Evolutionary conservation across 768 basidiomycete species (phyloP).

Genomic region (Suillus tomentosus): DNA sequence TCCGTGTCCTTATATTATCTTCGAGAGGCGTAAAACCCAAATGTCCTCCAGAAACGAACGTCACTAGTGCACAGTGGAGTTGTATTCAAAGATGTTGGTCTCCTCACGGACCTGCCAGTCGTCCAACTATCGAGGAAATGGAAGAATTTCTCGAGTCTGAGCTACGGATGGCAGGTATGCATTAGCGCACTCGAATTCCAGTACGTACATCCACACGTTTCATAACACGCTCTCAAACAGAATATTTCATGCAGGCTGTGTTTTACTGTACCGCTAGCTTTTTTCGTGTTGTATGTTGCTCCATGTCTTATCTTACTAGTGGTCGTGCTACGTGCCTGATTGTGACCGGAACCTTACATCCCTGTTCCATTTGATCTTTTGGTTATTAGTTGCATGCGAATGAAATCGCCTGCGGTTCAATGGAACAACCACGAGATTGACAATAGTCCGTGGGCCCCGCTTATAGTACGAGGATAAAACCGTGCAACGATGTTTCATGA

Average conservation of each 20-base stretch:
- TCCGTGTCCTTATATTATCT: conserved; percentile 4
- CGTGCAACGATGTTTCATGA: too few species aligned
- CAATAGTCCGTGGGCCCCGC: too few species aligned
- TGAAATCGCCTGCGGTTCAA: too few species aligned
- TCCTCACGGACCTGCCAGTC: background rate
- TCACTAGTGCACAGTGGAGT: conserved; percentile 10
- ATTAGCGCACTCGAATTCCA: background rate
- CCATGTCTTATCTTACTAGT: background rate
- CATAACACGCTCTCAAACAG: background rate
- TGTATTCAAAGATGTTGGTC: conserved; percentile 15
- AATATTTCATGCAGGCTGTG: background rate
- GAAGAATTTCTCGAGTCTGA: conserved; percentile 6
- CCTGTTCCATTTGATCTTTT: background rate
- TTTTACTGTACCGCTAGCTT: background rate
- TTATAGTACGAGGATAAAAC: too few species aligned
- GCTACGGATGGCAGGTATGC: background rate
- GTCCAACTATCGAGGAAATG: conserved; percentile 11
- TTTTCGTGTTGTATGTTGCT: background rate
- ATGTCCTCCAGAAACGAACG: background rate
- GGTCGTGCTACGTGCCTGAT: background rate
- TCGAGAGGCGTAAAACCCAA: background rate
- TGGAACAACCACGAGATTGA: too few species aligned
- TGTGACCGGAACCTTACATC: too few species aligned
- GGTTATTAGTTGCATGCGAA: too few species aligned
- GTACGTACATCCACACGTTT: background rate